phyloP scores from a whole-genome alignment of 179 eudicot species.

The Gypsophila paniculata region DNA sequence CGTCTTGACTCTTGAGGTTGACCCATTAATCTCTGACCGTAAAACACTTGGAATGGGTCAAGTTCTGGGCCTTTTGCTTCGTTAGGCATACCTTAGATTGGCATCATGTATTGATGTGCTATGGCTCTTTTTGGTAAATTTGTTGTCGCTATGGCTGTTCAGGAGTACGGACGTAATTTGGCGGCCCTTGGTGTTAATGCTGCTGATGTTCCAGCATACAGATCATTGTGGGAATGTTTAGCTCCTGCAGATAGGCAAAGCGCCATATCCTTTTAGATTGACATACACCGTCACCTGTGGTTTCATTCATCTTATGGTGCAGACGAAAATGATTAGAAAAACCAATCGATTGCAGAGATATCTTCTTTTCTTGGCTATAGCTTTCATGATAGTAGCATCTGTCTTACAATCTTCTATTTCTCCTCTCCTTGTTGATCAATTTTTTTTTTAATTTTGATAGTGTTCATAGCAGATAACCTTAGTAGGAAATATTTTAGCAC shows the following conservation, averaged over 20 bases:
- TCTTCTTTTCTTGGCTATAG: conserved; percentile 1
- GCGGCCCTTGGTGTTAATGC: conserved; percentile 75
- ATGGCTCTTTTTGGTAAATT: neutral
- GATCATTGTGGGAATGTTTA: conserved; percentile 79
- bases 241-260: conserved; percentile 67
- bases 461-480: conserved; percentile 12
- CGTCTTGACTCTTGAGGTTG: neutral
- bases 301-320: neutral
- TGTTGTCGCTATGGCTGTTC: conserved; percentile 12
- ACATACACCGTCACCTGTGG: neutral
- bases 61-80: conserved; percentile 1
- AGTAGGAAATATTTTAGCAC: conserved; percentile 13
- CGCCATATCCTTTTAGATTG: conserved; percentile 49
- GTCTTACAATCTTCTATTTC: neutral
- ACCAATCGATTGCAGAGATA: conserved; percentile 1
- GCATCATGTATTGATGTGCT: neutral
- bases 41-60: neutral
- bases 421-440: neutral
- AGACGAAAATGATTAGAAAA: too few species aligned
- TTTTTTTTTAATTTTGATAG: conserved; percentile 4
- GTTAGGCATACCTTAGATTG: neutral
- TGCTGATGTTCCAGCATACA: conserved; percentile 56
- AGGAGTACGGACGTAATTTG: conserved; percentile 94
- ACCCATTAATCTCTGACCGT: neutral
- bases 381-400: conserved; percentile 1